These are phyloP conservation scores for Starmera caribaea DNA, from an alignment of 805 yeast species.

Conservation along the genomic window DNA sequence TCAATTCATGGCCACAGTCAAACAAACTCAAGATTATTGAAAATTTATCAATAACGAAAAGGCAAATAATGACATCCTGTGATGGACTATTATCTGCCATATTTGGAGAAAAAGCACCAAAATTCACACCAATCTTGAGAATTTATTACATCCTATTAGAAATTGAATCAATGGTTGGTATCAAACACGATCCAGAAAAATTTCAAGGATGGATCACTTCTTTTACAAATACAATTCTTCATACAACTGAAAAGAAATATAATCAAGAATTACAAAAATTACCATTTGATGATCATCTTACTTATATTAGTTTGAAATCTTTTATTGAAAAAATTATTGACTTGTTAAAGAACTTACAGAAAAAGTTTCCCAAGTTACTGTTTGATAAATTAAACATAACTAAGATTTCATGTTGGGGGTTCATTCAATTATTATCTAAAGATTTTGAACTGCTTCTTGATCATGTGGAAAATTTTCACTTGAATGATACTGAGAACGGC, in stretches of 20 bases:
- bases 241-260: constrained; percentile 35
- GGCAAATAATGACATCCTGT: constrained; percentile 35
- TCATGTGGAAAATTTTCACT: constrained; percentile 34
- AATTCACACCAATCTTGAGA: constrained; percentile 41
- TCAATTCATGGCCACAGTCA: constrained; percentile 27
- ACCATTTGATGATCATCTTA: constrained; percentile 51
- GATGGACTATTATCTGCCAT: constrained; percentile 32
- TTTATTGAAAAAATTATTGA: constrained; percentile 44
- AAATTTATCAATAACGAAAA: constrained; percentile 31
- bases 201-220: constrained; percentile 34
- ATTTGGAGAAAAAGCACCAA: constrained; percentile 40
- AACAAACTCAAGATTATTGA: constrained; percentile 42
- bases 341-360: constrained; percentile 43
- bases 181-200: constrained; percentile 25
- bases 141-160: constrained; percentile 43
- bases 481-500: constrained; percentile 18
- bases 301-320: constrained; percentile 44
- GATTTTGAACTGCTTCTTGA: constrained; percentile 43
- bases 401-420: constrained; percentile 34
- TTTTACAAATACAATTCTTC: constrained; percentile 25
- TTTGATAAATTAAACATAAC: constrained; percentile 48
- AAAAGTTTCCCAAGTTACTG: constrained; percentile 50
- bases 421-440: constrained; percentile 42
- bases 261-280: constrained; percentile 32
- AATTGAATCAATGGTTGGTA: constrained; percentile 33